phyloP scores from a whole-genome alignment of 257 asterid genomes.

The Solanum clarkiae region DNA sequence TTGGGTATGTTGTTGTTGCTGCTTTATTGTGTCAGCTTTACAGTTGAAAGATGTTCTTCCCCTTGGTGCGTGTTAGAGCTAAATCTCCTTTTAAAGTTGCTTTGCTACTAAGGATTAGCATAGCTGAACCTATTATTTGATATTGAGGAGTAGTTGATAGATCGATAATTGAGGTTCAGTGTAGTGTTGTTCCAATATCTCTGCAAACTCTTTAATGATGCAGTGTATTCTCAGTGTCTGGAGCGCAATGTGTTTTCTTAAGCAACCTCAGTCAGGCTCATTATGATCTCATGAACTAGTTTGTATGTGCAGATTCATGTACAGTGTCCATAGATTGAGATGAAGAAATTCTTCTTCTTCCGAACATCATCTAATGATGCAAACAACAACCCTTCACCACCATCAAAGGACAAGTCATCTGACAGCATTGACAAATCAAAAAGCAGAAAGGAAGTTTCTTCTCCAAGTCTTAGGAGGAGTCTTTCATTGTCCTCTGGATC shows the following conservation, averaged over 20 bases:
- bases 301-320: constrained; percentile 6
- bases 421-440: constrained; percentile 29
- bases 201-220: not conserved
- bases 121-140: not conserved
- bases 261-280: not conserved
- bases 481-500: constrained; percentile 76
- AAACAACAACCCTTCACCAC: constrained; percentile 38
- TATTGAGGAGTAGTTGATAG: not conserved
- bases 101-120: not conserved
- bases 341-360: constrained; percentile 91
- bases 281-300: not conserved
- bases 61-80: not conserved
- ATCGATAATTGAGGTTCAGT: not conserved
- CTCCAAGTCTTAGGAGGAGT: constrained; percentile 79
- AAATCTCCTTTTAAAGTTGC: not conserved
- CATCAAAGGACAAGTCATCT: constrained; percentile 44
- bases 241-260: not conserved
- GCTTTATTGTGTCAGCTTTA: not conserved
- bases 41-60: not conserved
- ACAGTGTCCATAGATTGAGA: constrained; percentile 21
- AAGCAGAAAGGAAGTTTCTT: constrained; percentile 28
- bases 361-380: constrained; percentile 44
- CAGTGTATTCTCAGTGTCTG: not conserved
- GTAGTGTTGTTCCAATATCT: not conserved
- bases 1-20: too few species aligned